Evolutionary conservation across 2,329 filamentous ascomycete species (phyloP).

Genomic region (Pestalotiopsis sp.): DNA sequence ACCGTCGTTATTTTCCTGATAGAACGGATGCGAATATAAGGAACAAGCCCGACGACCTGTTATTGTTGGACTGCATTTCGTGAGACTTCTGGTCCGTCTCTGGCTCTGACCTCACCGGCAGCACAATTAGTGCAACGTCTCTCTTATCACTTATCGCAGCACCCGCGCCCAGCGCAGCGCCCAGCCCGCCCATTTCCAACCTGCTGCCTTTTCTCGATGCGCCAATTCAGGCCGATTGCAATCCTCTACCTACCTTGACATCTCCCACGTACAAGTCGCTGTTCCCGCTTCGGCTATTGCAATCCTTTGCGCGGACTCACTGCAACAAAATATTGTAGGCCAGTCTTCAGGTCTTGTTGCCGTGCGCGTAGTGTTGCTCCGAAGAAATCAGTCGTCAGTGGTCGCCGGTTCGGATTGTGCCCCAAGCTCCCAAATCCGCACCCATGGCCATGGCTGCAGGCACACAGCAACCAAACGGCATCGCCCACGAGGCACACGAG

Average conservation of each 20-base stretch:
- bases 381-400: not conserved
- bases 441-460: constrained; percentile 10
- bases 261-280: not conserved
- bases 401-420: not conserved
- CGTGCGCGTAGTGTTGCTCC: not conserved
- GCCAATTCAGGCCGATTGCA: not conserved
- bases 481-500: constrained; percentile 13
- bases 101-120: not conserved
- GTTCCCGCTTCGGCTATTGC: not conserved
- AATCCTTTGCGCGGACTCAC: no score
- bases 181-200: not conserved
- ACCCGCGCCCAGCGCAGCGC: not conserved
- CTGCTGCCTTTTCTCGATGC: not conserved
- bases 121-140: not conserved
- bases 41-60: no score
- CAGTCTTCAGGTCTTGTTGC: not conserved
- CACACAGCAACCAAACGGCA: constrained; percentile 18
- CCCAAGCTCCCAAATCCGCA: not conserved
- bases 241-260: not conserved
- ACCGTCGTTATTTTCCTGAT: no score
- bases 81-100: not conserved
- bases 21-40: no score
- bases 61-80: not conserved
- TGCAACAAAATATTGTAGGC: no score
- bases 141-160: not conserved